Evolutionary conservation across 2,329 filamentous ascomycete genomes (phyloP).

Genomic region (Penicillium olsonii): DNA sequence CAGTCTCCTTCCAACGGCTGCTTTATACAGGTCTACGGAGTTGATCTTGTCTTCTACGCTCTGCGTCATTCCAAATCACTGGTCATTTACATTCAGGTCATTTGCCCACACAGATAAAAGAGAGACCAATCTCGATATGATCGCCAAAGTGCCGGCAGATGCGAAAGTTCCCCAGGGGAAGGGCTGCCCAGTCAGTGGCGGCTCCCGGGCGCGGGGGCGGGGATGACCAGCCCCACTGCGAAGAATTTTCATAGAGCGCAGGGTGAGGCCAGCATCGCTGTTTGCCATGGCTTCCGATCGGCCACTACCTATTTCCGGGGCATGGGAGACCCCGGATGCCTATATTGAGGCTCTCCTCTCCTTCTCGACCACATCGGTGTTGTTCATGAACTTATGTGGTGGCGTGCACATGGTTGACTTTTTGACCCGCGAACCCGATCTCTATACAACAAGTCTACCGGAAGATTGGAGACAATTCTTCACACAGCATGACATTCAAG

Average conservation of each 20-base stretch:
- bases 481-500: conserved; percentile 67
- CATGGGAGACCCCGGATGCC: conserved; percentile 70
- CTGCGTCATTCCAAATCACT: no score
- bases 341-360: conserved; percentile 77
- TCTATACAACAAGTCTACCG: conserved; percentile 77
- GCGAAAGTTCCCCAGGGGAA: no score
- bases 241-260: background rate
- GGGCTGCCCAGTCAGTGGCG: no score
- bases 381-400: conserved; percentile 87
- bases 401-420: conserved; percentile 98
- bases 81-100: no score
- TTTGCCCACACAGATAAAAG: no score
- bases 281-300: conserved; percentile 49
- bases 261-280: background rate
- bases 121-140: no score
- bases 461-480: conserved; percentile 82
- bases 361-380: conserved; percentile 71
- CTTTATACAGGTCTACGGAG: no score
- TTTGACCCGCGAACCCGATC: conserved; percentile 78
- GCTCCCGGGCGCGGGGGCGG: no score
- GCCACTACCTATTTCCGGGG: conserved; percentile 67
- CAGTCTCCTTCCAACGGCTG: no score
- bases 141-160: no score
- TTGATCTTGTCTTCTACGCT: no score
- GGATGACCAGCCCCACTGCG: background rate